Base-by-base conservation (phyloP, 2,329 filamentous ascomycete genomes). In the Trichoderma semiorbis region DNA sequence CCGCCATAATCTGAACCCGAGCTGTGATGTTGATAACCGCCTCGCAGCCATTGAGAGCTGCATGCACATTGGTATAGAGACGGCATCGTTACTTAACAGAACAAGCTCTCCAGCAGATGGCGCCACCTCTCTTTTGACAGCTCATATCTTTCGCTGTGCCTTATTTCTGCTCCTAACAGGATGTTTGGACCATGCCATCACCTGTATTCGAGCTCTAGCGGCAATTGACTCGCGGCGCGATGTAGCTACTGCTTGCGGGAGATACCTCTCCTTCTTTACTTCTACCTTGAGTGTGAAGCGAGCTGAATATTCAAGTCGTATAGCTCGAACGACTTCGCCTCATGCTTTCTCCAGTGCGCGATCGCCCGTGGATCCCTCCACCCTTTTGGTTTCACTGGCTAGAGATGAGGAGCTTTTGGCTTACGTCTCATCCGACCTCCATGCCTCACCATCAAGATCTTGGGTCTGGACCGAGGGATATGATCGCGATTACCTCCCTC, bases 351-450 rank as follows among this genome's bases (percentile, higher is more conserved):
- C 72, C 53, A 78, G 75, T 26, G 68, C 79, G 1, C 77, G 77
- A n/a, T 72, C 77, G n/a, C 75, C 80, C 1, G 72, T 79, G 7
- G 79, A 81, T 32, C 78, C 79, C n/a, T 63, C 77, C 1, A 76
- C 77, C 11, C 72, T 82, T n/a, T 72, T 81, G 7, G 71, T 79
- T 30, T 79, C 80, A 24, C 75, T 83, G 3, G 77, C 79, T 60
- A 85, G 86, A 3, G 95, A 99, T 77, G 95, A 98, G 78, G 95
- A 98, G 79, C 87, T 98, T 75, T 83, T 98, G 32, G 93, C 91
- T 0, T 97, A 97, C 77, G 90, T 93, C 1, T 95, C 93, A 34
- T 93, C 91, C 0, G 96, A 98, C 81, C 85, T 97, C 77, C 95
- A 98, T 81, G 92, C 91, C 1, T 90, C 88, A n/a, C 85, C 87